Evolutionary conservation across 2,329 filamentous ascomycete species (phyloP).

Genomic region (Monosporascus sp.): DNA sequence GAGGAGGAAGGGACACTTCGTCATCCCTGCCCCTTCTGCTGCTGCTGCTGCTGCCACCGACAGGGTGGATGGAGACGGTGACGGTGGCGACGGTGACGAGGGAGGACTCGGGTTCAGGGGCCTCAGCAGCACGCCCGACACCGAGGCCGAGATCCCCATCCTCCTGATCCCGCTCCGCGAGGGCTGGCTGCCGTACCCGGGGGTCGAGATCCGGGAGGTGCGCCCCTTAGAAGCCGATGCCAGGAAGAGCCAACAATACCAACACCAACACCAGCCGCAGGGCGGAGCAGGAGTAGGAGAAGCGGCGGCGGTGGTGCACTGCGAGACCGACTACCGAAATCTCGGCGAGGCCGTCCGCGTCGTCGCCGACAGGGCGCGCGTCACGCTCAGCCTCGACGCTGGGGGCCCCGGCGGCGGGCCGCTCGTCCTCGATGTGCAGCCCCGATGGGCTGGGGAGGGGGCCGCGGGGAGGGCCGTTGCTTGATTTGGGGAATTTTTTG

Average conservation of each 20-base stretch:
- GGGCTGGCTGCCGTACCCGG: slow-evolving; percentile 72
- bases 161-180: slow-evolving; percentile 75
- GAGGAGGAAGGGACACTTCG: slow-evolving; percentile 72
- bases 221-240: slow-evolving; percentile 16
- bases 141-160: slow-evolving; percentile 57
- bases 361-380: slow-evolving; percentile 62
- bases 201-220: slow-evolving; percentile 69
- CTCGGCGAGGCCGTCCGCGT: slow-evolving; percentile 73
- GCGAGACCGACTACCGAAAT: slow-evolving; percentile 77
- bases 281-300: slow-evolving; percentile 1
- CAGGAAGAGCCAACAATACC: background rate
- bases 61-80: background rate
- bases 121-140: slow-evolving; percentile 37
- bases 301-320: slow-evolving; percentile 33
- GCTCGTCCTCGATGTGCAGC: slow-evolving; percentile 60
- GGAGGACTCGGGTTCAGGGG: slow-evolving; percentile 2
- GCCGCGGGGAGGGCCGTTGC: slow-evolving; percentile 11
- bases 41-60: slow-evolving; percentile 2
- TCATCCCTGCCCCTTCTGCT: slow-evolving; percentile 38
- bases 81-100: background rate
- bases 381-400: slow-evolving; percentile 67
- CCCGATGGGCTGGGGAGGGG: slow-evolving; percentile 11
- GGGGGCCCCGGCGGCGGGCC: slow-evolving; percentile 61
- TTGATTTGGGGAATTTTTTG: background rate
- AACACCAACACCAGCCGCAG: slow-evolving; percentile 3